Percentiles rank a stretch among this genome's conserved stretches.
Conservation (phyloP, 306 rosid genomes). For the Comarum palustre region DNA sequence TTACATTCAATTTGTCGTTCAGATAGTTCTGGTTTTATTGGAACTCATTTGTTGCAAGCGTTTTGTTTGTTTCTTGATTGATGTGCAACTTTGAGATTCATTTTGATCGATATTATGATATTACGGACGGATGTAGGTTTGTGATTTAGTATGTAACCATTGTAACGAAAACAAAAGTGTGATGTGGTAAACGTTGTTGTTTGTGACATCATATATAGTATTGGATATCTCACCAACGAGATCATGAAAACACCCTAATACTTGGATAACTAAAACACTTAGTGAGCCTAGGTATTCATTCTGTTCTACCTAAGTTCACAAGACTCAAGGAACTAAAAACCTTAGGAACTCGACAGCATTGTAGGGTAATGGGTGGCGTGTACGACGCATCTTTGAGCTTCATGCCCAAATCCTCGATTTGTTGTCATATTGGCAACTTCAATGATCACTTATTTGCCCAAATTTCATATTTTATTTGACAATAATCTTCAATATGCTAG, state of each 20-base stretch:
- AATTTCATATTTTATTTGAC: neutral
- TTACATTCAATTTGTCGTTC: neutral
- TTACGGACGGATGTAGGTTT: too few species aligned
- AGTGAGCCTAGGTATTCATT: neutral
- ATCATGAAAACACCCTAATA: neutral
- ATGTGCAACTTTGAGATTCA: neutral
- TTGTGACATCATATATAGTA: too few species aligned
- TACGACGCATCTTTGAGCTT: conserved; percentile 1
- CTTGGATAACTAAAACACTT: neutral
- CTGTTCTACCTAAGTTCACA: neutral
- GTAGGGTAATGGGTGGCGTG: conserved; percentile 6
- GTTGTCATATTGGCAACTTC: neutral
- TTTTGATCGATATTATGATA: too few species aligned
- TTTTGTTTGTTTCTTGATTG: too few species aligned
- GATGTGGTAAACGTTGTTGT: too few species aligned
- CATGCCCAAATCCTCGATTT: conserved; percentile 9
- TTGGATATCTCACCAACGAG: neutral
- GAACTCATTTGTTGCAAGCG: too few species aligned
- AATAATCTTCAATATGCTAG: neutral
- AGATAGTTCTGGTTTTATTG: neutral
- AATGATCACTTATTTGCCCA: conserved; percentile 7
- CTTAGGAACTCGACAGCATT: neutral
- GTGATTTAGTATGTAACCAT: too few species aligned
- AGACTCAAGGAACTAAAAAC: neutral
- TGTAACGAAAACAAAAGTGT: neutral